Evolutionary conservation across 164 flowering plant genomes (phyloP).

Genomic region (Brasenia schreberi): DNA sequence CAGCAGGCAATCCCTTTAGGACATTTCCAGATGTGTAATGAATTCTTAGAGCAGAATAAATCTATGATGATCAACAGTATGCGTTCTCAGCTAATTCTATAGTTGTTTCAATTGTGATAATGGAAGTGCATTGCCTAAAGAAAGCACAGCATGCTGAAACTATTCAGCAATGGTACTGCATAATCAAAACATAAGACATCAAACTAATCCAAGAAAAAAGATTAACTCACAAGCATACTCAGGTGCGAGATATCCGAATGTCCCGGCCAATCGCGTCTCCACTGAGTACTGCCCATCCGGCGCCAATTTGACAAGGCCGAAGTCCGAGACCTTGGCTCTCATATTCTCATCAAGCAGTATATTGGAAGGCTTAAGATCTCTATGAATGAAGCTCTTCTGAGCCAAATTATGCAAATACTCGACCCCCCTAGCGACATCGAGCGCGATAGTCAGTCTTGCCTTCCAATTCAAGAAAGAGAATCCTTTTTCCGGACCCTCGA

Average conservation of each 20-base stretch:
- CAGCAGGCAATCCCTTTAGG: too few species aligned
- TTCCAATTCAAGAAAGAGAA: constrained; percentile 32
- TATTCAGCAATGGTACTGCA: too few species aligned
- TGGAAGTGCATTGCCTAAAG: too few species aligned
- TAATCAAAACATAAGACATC: too few species aligned
- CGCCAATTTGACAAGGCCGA: constrained; percentile 43
- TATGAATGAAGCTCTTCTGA: constrained; percentile 40
- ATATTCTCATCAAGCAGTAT: constrained; percentile 38
- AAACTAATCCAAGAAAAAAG: too few species aligned
- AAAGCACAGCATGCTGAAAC: too few species aligned
- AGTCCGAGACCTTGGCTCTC: constrained; percentile 49
- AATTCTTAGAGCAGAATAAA: too few species aligned
- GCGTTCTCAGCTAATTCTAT: too few species aligned
- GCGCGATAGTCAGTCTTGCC: constrained; percentile 34
- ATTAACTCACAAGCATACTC: constrained; percentile 37
- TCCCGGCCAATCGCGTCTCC: constrained; percentile 45
- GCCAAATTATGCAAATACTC: constrained; percentile 49
- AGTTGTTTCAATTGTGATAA: too few species aligned
- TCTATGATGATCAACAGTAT: too few species aligned
- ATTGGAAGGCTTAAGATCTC: constrained; percentile 44
- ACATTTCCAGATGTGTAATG: too few species aligned
- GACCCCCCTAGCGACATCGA: constrained; percentile 48
- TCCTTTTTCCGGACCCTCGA: constrained; percentile 13
- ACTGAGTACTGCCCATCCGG: constrained; percentile 37
- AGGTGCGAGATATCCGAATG: constrained; percentile 56